These are phyloP conservation scores for Malbranchea zuffiana DNA, from an alignment of 2,329 filamentous ascomycete genomes.

Conservation along the genomic window DNA sequence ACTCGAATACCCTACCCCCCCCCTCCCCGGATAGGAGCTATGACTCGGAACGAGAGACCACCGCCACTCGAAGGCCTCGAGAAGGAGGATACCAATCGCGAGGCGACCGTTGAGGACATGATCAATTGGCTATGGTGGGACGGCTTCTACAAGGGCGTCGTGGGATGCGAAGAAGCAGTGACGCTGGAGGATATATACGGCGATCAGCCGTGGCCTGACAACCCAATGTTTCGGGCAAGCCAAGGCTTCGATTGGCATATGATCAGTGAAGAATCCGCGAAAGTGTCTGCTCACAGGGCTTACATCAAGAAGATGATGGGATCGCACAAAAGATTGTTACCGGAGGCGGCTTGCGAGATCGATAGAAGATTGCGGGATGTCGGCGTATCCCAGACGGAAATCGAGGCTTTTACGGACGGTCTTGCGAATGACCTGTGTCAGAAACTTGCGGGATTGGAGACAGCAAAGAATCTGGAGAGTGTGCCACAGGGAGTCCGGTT, in stretches of 20 bases:
- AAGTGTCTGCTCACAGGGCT: background rate
- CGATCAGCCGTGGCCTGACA: background rate
- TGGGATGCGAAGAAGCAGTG: conserved; percentile 12
- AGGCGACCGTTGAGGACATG: conserved; percentile 13
- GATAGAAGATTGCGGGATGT: conserved; percentile 7
- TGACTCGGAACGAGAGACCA: too few relatives aligned
- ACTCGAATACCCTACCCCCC: too few relatives aligned
- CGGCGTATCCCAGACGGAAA: conserved; percentile 10
- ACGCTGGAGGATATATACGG: conserved; percentile 4
- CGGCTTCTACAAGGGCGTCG: conserved; percentile 10
- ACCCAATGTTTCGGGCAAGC: background rate
- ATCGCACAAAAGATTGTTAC: conserved; percentile 9
- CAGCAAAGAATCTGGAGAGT: conserved; percentile 2
- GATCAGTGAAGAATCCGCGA: background rate
- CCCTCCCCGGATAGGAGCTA: too few relatives aligned
- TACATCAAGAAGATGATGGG: conserved; percentile 12
- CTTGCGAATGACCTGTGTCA: conserved; percentile 10
- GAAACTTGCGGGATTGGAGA: conserved; percentile 9
- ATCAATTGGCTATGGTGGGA: conserved; percentile 14
- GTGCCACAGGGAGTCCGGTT: conserved; percentile 9
- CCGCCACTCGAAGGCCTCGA: background rate
- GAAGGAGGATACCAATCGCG: background rate
- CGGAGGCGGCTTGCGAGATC: conserved; percentile 10
- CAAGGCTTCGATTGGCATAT: background rate
- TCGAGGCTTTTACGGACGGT: conserved; percentile 9